A percentile compares a stretch with the other conserved stretches of the same genome.
phyloP scores from a whole-genome alignment of 1,139 yeast genomes.

The Yamadazyma spencermartinsiae region DNA sequence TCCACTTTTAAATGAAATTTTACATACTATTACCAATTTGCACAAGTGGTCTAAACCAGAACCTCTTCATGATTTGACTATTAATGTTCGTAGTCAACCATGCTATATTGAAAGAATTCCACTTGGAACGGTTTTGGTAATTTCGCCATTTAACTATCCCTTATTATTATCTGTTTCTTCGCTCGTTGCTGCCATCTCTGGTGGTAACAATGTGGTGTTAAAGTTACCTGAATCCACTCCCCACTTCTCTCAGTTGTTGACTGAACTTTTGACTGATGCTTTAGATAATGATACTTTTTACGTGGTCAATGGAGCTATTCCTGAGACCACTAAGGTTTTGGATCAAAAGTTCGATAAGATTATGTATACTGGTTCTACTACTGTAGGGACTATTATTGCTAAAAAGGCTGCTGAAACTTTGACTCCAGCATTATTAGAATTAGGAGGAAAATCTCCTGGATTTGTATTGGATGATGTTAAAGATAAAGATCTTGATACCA shows the following conservation, averaged over 20 bases:
- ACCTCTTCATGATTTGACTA: slow-evolving; percentile 44
- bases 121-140: slow-evolving; percentile 71
- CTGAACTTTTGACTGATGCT: slow-evolving; percentile 54
- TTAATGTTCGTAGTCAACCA: slow-evolving; percentile 45
- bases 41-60: slow-evolving; percentile 64
- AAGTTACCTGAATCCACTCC: slow-evolving; percentile 83
- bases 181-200: slow-evolving; percentile 78
- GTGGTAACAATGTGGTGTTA: slow-evolving; percentile 79
- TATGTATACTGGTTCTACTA: slow-evolving; percentile 79
- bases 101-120: slow-evolving; percentile 66
- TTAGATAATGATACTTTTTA: slow-evolving; percentile 57
- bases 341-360: slow-evolving; percentile 76
- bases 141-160: slow-evolving; percentile 91
- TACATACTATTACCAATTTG: slow-evolving; percentile 59
- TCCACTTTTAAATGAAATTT: slow-evolving; percentile 54
- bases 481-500: slow-evolving; percentile 45
- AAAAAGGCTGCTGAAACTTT: slow-evolving; percentile 79
- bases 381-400: slow-evolving; percentile 77
- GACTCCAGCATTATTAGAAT: slow-evolving; percentile 79
- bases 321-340: slow-evolving; percentile 68
- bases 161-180: slow-evolving; percentile 64
- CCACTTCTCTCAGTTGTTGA: slow-evolving; percentile 54
- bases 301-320: slow-evolving; percentile 72
- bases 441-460: slow-evolving; percentile 94
- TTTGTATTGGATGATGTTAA: slow-evolving; percentile 56